Base-by-base conservation (phyloP, 805 yeast genomes). In the Schizosaccharomyces japonicus region DNA sequence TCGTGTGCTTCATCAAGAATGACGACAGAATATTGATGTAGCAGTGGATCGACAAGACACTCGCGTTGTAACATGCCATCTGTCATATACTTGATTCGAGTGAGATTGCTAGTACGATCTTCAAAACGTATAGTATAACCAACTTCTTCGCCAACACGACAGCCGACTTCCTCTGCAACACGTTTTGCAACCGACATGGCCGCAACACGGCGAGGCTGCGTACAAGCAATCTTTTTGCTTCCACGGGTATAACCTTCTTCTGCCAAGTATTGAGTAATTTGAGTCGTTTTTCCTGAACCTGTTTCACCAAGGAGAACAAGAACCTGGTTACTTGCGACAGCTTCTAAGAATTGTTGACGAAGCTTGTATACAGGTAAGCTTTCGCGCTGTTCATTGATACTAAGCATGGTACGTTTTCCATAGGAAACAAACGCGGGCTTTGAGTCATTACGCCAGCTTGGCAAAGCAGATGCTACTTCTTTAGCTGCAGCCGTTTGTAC, bases 1-100 rank as follows among this genome's bases (percentile, higher is more conserved):
- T 87, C 96, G 58, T 87, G 96, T 0, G 96, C 96, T 63, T 87
- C 96, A 64, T 87, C 96, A 73, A 87, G 79, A 21, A 87, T 78
- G 13, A 87, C 71, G 55, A 93, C 80, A 1, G 83, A 74, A 58
- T 87, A 87, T 50, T 73, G 72, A 15, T 73, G 78, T 49, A 85
- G 64, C 42, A 66, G 64, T 0, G 77, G 67, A 53, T 83, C 93
- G 10, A 66, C 59, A 36, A 85, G 59, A 1, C 81, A 68, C 56
- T 87, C 96, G 48, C 95, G 66, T 13, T 85, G 63, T n/a, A 87
- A 58, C 21, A 87, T 72, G 68, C 98, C 98, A 55, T 90, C 96
- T 0, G 98, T 87, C 93, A 90, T 79, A 59, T 82, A 83, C 64
- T 83, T 84, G 47, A 87, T 73, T 17, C 66, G 63, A 0, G 96